phyloP scores from a whole-genome alignment of 1,284 basidiomycete species.

The Pholiota adiposa region DNA sequence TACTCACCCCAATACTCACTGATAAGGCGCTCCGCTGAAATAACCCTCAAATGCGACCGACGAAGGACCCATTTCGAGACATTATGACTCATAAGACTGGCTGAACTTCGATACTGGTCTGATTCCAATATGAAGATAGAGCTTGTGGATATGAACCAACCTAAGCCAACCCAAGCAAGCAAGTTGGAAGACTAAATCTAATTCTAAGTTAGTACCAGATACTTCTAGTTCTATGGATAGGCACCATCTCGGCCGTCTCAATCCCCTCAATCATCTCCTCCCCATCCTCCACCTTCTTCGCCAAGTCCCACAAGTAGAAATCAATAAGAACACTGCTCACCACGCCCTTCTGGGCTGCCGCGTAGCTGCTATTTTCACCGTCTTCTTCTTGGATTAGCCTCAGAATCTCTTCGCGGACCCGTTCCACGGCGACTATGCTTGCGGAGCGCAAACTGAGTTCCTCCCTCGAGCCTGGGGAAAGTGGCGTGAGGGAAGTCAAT shows the following conservation, averaged over 20 bases:
- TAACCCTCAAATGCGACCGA: background rate
- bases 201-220: conserved; percentile 71
- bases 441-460: conserved; percentile 75
- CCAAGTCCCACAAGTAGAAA: conserved; percentile 86
- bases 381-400: conserved; percentile 30
- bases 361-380: conserved; percentile 21
- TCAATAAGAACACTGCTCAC: conserved; percentile 82
- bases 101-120: background rate
- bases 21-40: background rate
- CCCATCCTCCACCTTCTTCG: conserved; percentile 71
- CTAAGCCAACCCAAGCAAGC: background rate
- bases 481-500: conserved; percentile 44
- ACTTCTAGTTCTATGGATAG: conserved; percentile 78
- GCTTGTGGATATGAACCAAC: background rate
- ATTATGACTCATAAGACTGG: no score
- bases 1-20: background rate
- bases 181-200: background rate
- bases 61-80: background rate
- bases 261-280: conserved; percentile 60
- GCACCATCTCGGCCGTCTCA: conserved; percentile 60
- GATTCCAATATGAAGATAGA: background rate
- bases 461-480: conserved; percentile 62
- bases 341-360: conserved; percentile 33
- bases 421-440: conserved; percentile 79
- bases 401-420: conserved; percentile 59